Base-by-base conservation (phyloP, 2,329 filamentous ascomycete genomes). In the Aaosphaeria arxii region DNA sequence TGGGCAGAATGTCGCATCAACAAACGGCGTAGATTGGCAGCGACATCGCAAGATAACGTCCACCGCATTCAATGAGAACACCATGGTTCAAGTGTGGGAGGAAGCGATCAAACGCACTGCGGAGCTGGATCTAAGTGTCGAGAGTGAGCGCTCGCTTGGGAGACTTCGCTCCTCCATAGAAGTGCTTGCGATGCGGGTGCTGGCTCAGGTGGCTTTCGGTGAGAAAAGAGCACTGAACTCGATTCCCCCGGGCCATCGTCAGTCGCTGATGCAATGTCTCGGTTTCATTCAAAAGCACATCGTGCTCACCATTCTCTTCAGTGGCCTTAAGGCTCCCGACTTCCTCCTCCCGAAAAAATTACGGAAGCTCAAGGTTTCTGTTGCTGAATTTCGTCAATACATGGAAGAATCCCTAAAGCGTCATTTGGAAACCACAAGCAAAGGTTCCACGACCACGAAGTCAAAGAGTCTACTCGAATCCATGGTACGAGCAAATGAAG, bases 151-250 rank as follows among this genome's bases (percentile, higher is more conserved):
- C 24, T 40, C 49, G 5, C 52, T 65, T 46, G 52, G 43, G n/a
- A 53, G 50, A 3, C 48, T 66, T 1, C 39, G 49, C 6, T 57
- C 30, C 4, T 55, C 64, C 9, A 52, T 63, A 6, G 57, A 67
- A 5, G 64, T 65, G 7, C 43, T 73, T 4, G 64, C 70, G 1
- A 52, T 74, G 35, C 67, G 73, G 42, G 64, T 74, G 5, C 59
- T 74, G 28, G 66, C 61, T n/a, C 53, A 63, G 4, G 67, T 66
- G 11, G 71, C 68, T 1, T 71, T 71, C 40, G 67, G 70, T 6
- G 61, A 66, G 4, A 48, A 41, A 5, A 51, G 55, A 11, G 41
- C 38, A 5, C 36, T 47, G 36, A 40, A 61, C 9, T 24, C 17
- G 17, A 43, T 57, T 35, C 47, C 53, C 5, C 30, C 47, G 5